Conservation (phyloP, 345 rosid species). For the Durio zibethinus region DNA sequence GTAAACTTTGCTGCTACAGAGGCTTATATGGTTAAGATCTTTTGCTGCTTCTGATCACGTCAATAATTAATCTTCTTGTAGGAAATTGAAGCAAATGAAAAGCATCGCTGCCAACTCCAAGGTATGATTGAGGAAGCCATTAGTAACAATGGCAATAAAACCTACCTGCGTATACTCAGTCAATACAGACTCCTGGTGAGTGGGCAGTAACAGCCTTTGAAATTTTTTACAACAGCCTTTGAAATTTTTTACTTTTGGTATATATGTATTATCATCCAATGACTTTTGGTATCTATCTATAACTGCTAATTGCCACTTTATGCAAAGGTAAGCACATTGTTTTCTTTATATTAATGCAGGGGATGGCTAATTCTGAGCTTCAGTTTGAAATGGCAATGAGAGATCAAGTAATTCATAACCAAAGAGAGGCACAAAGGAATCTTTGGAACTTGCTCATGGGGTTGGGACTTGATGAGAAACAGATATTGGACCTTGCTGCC, state of each 20-base stretch:
- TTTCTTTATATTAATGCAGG: slow-evolving; percentile 40
- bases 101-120: slow-evolving; percentile 70
- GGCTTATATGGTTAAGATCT: not conserved
- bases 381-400: slow-evolving; percentile 97
- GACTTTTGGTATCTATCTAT: not conserved
- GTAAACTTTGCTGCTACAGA: slow-evolving; percentile 33
- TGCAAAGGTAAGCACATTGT: not conserved
- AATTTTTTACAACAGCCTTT: too few species aligned
- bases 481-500: slow-evolving; percentile 64
- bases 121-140: slow-evolving; percentile 86
- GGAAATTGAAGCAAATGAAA: slow-evolving; percentile 90
- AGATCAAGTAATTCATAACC: slow-evolving; percentile 89
- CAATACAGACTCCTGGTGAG: slow-evolving; percentile 95
- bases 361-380: slow-evolving; percentile 90
- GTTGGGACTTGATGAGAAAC: slow-evolving; percentile 74
- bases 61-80: slow-evolving; percentile 25
- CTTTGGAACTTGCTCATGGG: slow-evolving; percentile 81
- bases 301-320: not conserved
- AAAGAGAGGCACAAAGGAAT: slow-evolving; percentile 75
- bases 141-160: slow-evolving; percentile 69
- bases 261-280: not conserved
- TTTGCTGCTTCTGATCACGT: slow-evolving; percentile 6
- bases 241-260: not conserved
- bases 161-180: slow-evolving; percentile 79
- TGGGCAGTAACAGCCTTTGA: slow-evolving; percentile 1